A percentile compares a stretch with the other conserved stretches of the same genome.
phyloP scores from a whole-genome alignment of 2,329 filamentous ascomycete genomes.

The Dothideomycetes sp. region DNA sequence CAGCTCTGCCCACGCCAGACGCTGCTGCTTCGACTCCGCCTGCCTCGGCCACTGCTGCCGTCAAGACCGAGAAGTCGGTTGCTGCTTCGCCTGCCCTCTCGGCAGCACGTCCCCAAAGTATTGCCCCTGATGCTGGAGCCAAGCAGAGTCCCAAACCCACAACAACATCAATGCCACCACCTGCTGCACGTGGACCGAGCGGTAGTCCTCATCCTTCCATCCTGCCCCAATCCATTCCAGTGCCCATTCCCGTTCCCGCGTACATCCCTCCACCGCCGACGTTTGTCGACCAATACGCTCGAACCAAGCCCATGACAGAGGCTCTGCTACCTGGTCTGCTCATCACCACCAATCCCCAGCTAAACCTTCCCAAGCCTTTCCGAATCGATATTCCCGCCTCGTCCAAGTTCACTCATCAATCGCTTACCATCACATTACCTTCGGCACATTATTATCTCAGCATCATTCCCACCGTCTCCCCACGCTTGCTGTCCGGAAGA shows the following conservation, averaged over 20 bases:
- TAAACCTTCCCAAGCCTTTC: conserved; percentile 51
- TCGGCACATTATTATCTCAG: conserved; percentile 61
- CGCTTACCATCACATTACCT: conserved; percentile 61
- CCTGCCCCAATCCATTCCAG: conserved; percentile 22
- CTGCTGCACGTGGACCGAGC: conserved; percentile 28
- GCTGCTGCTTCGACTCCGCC: conserved; percentile 20
- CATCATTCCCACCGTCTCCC: conserved; percentile 56
- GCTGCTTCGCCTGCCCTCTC: conserved; percentile 37
- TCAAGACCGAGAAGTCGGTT: conserved; percentile 31
- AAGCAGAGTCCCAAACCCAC: conserved; percentile 21
- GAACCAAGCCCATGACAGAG: conserved; percentile 37
- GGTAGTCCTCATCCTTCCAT: conserved; percentile 34
- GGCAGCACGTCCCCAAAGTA: conserved; percentile 29
- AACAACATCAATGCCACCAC: conserved; percentile 25
- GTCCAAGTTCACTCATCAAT: conserved; percentile 58
- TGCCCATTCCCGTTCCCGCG: conserved; percentile 16
- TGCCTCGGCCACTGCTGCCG: conserved; percentile 25
- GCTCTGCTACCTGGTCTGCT: conserved; percentile 60
- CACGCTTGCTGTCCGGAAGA: conserved; percentile 44
- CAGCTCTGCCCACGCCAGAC: background rate
- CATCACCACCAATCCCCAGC: conserved; percentile 57
- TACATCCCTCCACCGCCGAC: conserved; percentile 13
- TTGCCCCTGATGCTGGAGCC: conserved; percentile 24
- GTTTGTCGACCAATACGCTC: conserved; percentile 23
- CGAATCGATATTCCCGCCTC: conserved; percentile 57